Evolutionary conservation across 2,329 filamentous ascomycete genomes (phyloP).

Genomic region (Emergomyces orientalis): DNA sequence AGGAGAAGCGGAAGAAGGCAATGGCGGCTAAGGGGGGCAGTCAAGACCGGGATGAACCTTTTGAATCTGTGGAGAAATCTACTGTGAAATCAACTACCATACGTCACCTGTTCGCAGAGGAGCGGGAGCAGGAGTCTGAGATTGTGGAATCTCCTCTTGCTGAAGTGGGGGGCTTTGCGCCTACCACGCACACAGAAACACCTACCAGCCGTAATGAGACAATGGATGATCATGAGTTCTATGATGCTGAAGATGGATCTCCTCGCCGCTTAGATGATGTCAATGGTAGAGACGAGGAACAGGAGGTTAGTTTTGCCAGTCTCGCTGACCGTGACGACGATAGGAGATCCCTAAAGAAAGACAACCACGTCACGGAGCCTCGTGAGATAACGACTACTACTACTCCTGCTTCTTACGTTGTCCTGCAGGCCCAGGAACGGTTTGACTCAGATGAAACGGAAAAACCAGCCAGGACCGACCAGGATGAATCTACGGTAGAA

Average conservation of each 20-base stretch:
- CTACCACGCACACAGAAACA: not conserved
- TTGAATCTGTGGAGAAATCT: not conserved
- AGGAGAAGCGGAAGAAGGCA: conserved; percentile 30
- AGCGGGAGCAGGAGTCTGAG: not conserved
- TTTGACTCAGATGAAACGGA: not conserved
- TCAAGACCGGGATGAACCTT: conserved; percentile 20
- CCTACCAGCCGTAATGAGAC: not conserved
- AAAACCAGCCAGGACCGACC: not conserved
- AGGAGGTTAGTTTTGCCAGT: not conserved
- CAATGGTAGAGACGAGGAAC: not conserved
- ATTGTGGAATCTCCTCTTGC: not conserved
- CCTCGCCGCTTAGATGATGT: not conserved
- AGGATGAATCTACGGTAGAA: not conserved
- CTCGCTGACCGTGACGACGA: not conserved
- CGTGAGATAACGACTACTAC: not conserved
- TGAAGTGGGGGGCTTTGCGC: not conserved
- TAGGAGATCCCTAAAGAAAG: not conserved
- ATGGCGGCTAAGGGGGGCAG: conserved; percentile 31
- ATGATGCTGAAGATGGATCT: conserved; percentile 13
- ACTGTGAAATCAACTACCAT: not conserved
- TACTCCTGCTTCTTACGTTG: not conserved
- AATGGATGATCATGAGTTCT: conserved; percentile 7
- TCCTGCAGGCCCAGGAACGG: not conserved
- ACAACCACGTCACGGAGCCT: not conserved
- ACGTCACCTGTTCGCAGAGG: not conserved